Percentiles rank a stretch among this genome's conserved stretches.
These are phyloP conservation scores for Dictyostelium citrinum DNA, from an alignment of 78 protist genomes.

Conservation along the genomic window DNA sequence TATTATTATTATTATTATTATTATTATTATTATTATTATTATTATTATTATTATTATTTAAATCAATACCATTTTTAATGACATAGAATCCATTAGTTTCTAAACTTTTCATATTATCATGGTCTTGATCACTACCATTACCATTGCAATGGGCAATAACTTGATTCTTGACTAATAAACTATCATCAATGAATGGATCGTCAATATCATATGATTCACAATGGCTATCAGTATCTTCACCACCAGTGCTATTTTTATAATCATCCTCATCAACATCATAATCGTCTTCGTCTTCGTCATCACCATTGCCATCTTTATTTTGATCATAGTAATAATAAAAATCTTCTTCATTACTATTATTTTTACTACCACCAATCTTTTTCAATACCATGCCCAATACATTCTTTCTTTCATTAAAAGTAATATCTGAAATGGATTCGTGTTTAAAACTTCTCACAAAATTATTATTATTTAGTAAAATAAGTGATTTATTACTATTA, in stretches of 20 bases:
- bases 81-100: background rate
- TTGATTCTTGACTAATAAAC: background rate
- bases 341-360: no score
- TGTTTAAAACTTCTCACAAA: no score
- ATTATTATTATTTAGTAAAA: no score
- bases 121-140: background rate
- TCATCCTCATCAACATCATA: no score
- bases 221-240: no score
- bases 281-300: no score
- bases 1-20: background rate
- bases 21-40: background rate
- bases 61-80: background rate
- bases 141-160: background rate
- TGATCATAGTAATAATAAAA: no score
- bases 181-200: background rate
- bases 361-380: background rate
- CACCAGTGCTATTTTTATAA: no score
- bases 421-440: no score
- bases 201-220: background rate
- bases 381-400: background rate
- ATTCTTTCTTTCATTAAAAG: background rate
- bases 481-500: no score
- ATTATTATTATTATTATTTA: background rate
- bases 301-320: no score
- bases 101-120: background rate